Base-by-base conservation (phyloP, 2,329 filamentous ascomycete species). In the Exophiala sp. region DNA sequence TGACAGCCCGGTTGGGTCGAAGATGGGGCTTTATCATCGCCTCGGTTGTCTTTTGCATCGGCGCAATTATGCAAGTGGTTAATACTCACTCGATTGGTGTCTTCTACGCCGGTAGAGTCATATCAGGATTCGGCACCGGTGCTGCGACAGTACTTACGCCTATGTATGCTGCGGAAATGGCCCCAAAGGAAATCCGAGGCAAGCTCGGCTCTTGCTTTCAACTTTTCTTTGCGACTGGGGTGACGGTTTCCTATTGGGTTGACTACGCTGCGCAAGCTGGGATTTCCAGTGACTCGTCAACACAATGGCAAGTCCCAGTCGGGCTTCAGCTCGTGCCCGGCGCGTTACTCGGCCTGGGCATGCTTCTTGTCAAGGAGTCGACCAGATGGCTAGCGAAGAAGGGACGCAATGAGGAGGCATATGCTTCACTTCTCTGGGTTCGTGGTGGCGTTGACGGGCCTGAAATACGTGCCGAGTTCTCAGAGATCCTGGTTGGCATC, bases 251-350 rank as follows among this genome's bases (percentile, higher is more conserved):
- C 3, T 81, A 81, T 63, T 81, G 78, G 76, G 69, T 81, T 40
- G 77, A 80, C 64, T 81, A 79, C 50, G 76, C 69, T 12, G 73
- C 76, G 4, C 61, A 66, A 1, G 65, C 65, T 33, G 61, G 67
- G 50, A 66, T 74, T 41, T 51, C 62, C 2, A 52, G 61, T 55
- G 2, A n/a, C 62, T 69, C 38, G 5, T 58, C 74, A 0, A 65
- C 65, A 2, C 78, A 82, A 65, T 83, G 79, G 80, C 79, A 81
- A 65, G 73, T 82, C 24, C 79, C 79, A 1, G 73, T 83, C 49
- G 78, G 75, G 0, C 67, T 82, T 12, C 75, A 80, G 60, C 69
- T 80, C 5, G 68, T 80, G 1, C 75, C 75, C 0, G 76, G 74
- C 2, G 75, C 68, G 2, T 63, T 80, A 4, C 63, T 80, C 6